Conservation (phyloP, 495 filamentous ascomycete genomes). For the Evernia prunastri region DNA sequence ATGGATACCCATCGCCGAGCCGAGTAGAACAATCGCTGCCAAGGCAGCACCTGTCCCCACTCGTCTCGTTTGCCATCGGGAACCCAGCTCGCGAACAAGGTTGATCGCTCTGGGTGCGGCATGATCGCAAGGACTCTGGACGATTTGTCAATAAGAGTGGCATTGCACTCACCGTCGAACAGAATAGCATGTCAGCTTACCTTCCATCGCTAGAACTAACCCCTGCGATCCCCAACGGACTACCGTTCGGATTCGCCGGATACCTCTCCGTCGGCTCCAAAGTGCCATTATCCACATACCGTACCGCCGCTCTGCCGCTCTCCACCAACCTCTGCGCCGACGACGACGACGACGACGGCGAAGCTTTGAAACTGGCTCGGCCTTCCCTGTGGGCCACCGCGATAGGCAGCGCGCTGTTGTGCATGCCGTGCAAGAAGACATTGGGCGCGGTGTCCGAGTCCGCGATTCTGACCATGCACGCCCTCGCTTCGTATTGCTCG, state of each 20-base stretch:
- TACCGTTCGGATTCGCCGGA: constrained; percentile 91
- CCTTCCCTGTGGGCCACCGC: constrained; percentile 91
- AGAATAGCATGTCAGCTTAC: neutral
- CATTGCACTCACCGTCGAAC: neutral
- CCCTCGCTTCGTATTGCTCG: constrained; percentile 89
- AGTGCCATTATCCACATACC: constrained; percentile 77
- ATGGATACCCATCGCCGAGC: constrained; percentile 16
- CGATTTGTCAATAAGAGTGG: neutral
- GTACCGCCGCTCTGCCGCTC: constrained; percentile 59
- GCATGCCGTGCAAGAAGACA: constrained; percentile 94
- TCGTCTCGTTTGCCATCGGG: constrained; percentile 56
- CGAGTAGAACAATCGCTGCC: constrained; percentile 37
- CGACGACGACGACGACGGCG: constrained; percentile 3
- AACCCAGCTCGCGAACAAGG: constrained; percentile 73
- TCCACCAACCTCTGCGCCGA: constrained; percentile 47
- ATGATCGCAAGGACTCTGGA: constrained; percentile 80
- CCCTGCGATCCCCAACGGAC: constrained; percentile 77
- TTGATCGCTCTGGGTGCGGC: constrained; percentile 91
- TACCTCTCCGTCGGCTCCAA: constrained; percentile 69
- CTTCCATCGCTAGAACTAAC: constrained; percentile 74
- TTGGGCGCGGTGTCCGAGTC: constrained; percentile 56
- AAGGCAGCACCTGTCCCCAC: constrained; percentile 84
- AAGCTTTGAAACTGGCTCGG: constrained; percentile 63
- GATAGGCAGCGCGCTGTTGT: constrained; percentile 75
- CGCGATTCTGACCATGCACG: constrained; percentile 77